These are phyloP conservation scores for Pelargonium cotyledonis DNA, from an alignment of 441 rosid species.

Conservation along the genomic window DNA sequence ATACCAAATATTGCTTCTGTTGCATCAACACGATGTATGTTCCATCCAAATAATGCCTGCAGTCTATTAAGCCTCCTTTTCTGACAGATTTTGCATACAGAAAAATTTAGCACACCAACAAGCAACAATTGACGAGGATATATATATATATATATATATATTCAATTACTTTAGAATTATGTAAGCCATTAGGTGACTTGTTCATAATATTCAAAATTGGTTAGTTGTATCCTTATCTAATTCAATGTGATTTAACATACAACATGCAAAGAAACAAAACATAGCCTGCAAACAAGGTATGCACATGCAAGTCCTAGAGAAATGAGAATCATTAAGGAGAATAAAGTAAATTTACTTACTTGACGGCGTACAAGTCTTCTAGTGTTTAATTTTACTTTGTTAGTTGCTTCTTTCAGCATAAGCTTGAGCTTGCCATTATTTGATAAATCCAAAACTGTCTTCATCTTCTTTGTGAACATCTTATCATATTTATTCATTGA, in stretches of 20 bases:
- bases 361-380: slow-evolving; percentile 81
- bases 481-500: slow-evolving; percentile 28
- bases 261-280: too few species aligned
- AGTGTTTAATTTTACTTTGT: slow-evolving; percentile 62
- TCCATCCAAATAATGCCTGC: slow-evolving; percentile 66
- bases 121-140: too few species aligned
- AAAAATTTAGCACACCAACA: neutral
- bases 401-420: slow-evolving; percentile 59
- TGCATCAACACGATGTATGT: slow-evolving; percentile 57
- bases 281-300: too few species aligned
- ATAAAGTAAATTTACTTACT: slow-evolving; percentile 36
- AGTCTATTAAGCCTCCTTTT: slow-evolving; percentile 65
- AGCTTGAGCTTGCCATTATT: slow-evolving; percentile 33
- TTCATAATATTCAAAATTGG: neutral
- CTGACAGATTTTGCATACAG: slow-evolving; percentile 34
- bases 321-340: neutral
- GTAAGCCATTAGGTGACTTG: too few species aligned
- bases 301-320: neutral
- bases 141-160: too few species aligned
- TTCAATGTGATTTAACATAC: too few species aligned
- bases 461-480: slow-evolving; percentile 35
- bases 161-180: too few species aligned
- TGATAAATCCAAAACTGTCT: slow-evolving; percentile 34
- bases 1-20: slow-evolving; percentile 61
- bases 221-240: neutral